phyloP scores from a whole-genome alignment of 805 yeast species.

The Spathaspora sp. region DNA sequence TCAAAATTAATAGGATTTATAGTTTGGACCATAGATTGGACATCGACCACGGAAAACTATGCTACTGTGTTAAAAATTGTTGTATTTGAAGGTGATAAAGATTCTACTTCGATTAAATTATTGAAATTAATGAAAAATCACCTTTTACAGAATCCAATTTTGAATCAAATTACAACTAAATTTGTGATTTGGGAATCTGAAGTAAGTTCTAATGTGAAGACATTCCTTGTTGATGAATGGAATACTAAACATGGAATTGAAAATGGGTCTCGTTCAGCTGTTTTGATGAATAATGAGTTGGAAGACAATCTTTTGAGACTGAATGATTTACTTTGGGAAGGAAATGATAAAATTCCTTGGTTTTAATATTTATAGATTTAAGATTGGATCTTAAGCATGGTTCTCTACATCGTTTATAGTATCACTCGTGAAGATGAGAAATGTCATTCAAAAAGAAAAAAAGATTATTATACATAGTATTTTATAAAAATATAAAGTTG shows the following conservation, averaged over 20 bases:
- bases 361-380: constrained; percentile 19
- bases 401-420: too few relatives aligned
- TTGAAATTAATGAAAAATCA: constrained; percentile 8
- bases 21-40: constrained; percentile 39
- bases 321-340: constrained; percentile 37
- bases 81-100: constrained; percentile 18
- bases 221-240: constrained; percentile 13
- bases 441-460: too few relatives aligned
- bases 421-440: too few relatives aligned
- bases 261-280: constrained; percentile 35
- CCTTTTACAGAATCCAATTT: constrained; percentile 7
- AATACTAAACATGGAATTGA: constrained; percentile 19
- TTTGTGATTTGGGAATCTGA: constrained; percentile 35
- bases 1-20: constrained; percentile 25
- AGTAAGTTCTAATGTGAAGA: constrained; percentile 12
- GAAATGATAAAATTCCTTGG: constrained; percentile 41
- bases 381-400: not conserved
- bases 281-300: constrained; percentile 19
- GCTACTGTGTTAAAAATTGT: constrained; percentile 26
- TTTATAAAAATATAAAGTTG: too few relatives aligned
- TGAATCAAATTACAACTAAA: constrained; percentile 10
- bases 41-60: constrained; percentile 13
- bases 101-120: constrained; percentile 12
- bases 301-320: constrained; percentile 22
- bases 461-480: too few relatives aligned